These are phyloP conservation scores for Pigoraptor vietnamica DNA, from an alignment of 78 protist genomes.

Conservation along the genomic window DNA sequence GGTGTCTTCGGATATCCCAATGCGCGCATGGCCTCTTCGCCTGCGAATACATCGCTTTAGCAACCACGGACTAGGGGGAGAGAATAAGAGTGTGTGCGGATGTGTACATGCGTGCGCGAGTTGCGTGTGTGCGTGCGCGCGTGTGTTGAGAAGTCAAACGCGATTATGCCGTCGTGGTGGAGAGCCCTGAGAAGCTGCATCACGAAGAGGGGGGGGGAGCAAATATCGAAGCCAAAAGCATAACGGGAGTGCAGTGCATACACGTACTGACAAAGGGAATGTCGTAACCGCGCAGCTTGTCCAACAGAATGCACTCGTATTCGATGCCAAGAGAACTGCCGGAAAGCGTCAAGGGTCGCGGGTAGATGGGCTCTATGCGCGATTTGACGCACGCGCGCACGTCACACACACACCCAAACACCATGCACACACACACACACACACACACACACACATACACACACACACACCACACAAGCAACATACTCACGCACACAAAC, in stretches of 20 bases:
- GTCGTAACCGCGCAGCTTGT: not conserved
- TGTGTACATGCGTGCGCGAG: too few relatives aligned
- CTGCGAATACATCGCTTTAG: not conserved
- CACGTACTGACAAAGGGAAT: not conserved
- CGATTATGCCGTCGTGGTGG: too few relatives aligned
- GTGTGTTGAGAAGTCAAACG: too few relatives aligned
- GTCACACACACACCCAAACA: too few relatives aligned
- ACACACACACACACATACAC: not conserved
- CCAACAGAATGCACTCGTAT: not conserved
- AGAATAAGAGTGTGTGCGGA: not conserved
- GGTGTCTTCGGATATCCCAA: conserved; percentile 10
- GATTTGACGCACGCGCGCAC: not conserved
- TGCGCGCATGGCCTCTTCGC: conserved; percentile 7
- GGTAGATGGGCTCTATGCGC: not conserved
- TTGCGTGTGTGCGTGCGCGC: too few relatives aligned
- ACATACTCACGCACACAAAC: too few relatives aligned
- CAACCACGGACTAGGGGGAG: not conserved
- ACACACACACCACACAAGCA: not conserved
- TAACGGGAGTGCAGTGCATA: not conserved
- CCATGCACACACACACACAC: not conserved
- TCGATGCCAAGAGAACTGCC: not conserved
- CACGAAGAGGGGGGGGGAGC: not conserved
- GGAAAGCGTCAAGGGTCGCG: not conserved
- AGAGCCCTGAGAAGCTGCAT: too few relatives aligned
- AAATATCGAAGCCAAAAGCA: not conserved